Conservation (phyloP, 495 filamentous ascomycete genomes). For the Rusavskia elegans region DNA sequence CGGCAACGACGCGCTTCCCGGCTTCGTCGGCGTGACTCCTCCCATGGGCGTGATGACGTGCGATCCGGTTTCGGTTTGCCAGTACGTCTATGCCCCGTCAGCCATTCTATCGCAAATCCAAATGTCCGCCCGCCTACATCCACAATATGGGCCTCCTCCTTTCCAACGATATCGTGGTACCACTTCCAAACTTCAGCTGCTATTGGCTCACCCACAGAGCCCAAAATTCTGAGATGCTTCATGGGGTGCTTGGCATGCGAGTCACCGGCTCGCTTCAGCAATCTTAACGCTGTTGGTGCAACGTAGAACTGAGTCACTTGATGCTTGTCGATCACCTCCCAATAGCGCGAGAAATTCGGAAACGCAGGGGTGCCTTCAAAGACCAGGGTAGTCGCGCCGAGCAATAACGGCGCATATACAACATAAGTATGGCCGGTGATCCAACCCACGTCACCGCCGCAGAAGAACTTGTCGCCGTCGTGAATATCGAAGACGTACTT, state of each 20-base stretch:
- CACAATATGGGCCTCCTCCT: slow-evolving; percentile 81
- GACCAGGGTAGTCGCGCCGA: slow-evolving; percentile 91
- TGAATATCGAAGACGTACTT: slow-evolving; percentile 99
- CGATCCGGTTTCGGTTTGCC: slow-evolving; percentile 98
- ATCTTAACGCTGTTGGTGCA: slow-evolving; percentile 79
- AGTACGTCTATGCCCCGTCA: slow-evolving; percentile 66
- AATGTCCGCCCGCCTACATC: slow-evolving; percentile 41
- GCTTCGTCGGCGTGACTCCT: slow-evolving; percentile 40
- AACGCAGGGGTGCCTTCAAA: slow-evolving; percentile 98
- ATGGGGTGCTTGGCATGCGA: slow-evolving; percentile 79
- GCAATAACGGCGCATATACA: slow-evolving; percentile 84
- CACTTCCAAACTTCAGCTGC: slow-evolving; percentile 99
- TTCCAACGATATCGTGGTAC: slow-evolving; percentile 95
- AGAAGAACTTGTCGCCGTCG: slow-evolving; percentile 84
- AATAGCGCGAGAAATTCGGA: slow-evolving; percentile 95
- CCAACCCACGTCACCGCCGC: slow-evolving; percentile 97
- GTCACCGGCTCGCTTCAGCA: slow-evolving; percentile 89
- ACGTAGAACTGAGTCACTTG: slow-evolving; percentile 97
- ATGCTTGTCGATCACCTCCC: slow-evolving; percentile 94
- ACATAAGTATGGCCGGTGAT: slow-evolving; percentile 99
- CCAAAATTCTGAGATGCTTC: slow-evolving; percentile 76
- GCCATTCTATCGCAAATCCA: slow-evolving; percentile 3
- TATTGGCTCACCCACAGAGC: slow-evolving; percentile 97
- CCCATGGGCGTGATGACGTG: slow-evolving; percentile 56
- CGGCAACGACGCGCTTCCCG: slow-evolving; percentile 38